These are phyloP conservation scores for Solanum chiquidenum DNA, from an alignment of 257 asterid genomes.

Conservation along the genomic window DNA sequence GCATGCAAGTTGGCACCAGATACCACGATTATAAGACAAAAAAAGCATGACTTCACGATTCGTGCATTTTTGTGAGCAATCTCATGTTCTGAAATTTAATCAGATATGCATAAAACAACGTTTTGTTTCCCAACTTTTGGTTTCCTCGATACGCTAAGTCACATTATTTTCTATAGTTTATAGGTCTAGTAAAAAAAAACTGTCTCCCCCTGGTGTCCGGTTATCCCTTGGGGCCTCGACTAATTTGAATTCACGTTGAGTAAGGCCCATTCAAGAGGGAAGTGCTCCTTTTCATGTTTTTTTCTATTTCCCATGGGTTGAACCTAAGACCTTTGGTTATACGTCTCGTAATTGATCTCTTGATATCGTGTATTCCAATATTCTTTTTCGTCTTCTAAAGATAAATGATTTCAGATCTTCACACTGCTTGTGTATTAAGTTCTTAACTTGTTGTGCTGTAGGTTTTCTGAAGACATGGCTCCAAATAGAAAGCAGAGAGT, in stretches of 20 bases:
- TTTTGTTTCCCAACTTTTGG: neutral
- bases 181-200: neutral
- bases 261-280: neutral
- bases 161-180: neutral
- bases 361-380: neutral
- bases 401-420: neutral
- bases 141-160: neutral
- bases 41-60: neutral
- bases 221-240: neutral
- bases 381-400: neutral
- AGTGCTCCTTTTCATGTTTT: neutral
- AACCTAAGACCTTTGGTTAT: neutral
- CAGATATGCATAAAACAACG: neutral
- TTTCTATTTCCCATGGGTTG: neutral
- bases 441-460: neutral
- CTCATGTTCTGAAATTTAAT: neutral
- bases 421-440: neutral
- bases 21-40: neutral
- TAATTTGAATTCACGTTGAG: neutral
- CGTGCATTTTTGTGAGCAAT: neutral
- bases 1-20: neutral
- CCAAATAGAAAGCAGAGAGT: constrained; percentile 27
- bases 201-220: neutral
- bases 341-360: neutral
- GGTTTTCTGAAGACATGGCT: constrained; percentile 29